Base-by-base conservation (phyloP, 257 asterid genomes). In the Verbascum thapsus region DNA sequence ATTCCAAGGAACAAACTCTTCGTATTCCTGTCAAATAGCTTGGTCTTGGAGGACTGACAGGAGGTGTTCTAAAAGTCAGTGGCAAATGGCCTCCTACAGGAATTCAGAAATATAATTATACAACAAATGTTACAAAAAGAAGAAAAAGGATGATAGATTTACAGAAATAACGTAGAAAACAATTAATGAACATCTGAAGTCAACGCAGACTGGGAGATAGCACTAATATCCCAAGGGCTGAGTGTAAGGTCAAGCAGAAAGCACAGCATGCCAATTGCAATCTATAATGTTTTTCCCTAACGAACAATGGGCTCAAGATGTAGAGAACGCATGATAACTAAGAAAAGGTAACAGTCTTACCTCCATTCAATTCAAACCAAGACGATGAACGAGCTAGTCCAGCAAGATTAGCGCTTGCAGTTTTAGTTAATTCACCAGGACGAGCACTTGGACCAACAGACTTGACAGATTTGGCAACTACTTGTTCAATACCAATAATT, bases 11-110 rank as follows among this genome's bases (percentile, higher is more conserved):
- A 75, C 82, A 90, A 42, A 94, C 99, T 80, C 99, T 94, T 59
- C 99, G 84, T 69, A 94, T 83, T 69, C 95, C 94, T 48, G 95
- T 83, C 84, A 88, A 58, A 78, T 85, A 88, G 74, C 90, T 94
- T 52, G 99, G 85, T 55, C 95, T 83, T 23, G 98, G 99, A 54
- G 99, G 99, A 78, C 99, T 94, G 67, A 94, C 98, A 43, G 99
- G 99, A 74, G 99, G 99, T 0, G 99, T 94, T 78, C 96, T 88
- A 73, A 94, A 94, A 54, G 99, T 80, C 70, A 88, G 76, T 20
- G 96, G 94, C 79, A 94, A 69, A 84, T 83, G 90, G 38, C 82
- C 88, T 63, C 90, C 91, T 76, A 74, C 72, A 51, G 5, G 32
- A 26, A 26, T 26, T 23, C 63, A 59, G 19, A 64, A 22, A 58